These are phyloP conservation scores for Aspergillus ustus DNA, from an alignment of 2,329 filamentous ascomycete species.

Conservation along the genomic window DNA sequence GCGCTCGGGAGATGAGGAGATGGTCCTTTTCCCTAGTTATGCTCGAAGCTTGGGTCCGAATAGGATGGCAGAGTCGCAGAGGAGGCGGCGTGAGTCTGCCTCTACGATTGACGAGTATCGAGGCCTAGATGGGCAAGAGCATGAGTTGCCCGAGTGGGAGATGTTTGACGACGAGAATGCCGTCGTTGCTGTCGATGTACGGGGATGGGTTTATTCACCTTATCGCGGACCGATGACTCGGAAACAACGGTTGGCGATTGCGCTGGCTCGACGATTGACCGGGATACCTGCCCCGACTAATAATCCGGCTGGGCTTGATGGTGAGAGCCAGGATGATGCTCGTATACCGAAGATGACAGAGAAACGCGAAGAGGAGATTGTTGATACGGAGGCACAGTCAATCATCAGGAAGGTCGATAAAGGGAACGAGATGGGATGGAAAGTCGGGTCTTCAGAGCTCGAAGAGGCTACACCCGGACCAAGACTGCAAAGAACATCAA, in stretches of 20 bases:
- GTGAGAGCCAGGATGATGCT: slow-evolving; percentile 7
- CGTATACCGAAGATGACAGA: slow-evolving; percentile 40
- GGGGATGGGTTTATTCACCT: slow-evolving; percentile 92
- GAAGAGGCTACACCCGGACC: slow-evolving; percentile 31
- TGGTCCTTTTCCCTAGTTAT: slow-evolving; percentile 95
- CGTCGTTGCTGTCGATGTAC: slow-evolving; percentile 89
- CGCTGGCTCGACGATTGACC: slow-evolving; percentile 83
- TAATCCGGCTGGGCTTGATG: slow-evolving; percentile 34
- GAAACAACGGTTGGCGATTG: slow-evolving; percentile 84
- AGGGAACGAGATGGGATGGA: slow-evolving; percentile 71
- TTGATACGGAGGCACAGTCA: slow-evolving; percentile 74
- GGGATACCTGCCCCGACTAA: slow-evolving; percentile 74
- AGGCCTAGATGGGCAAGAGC: slow-evolving; percentile 57
- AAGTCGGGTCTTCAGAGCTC: slow-evolving; percentile 59
- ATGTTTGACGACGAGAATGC: slow-evolving; percentile 80
- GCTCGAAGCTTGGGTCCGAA: slow-evolving; percentile 71
- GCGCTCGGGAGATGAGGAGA: slow-evolving; percentile 80
- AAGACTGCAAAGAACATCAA: slow-evolving; percentile 49
- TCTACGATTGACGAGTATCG: slow-evolving; percentile 46
- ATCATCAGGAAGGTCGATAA: slow-evolving; percentile 74
- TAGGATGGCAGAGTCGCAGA: slow-evolving; percentile 38
- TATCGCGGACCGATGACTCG: slow-evolving; percentile 82
- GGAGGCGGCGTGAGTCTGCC: slow-evolving; percentile 34
- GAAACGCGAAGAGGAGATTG: slow-evolving; percentile 65
- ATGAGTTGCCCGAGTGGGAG: slow-evolving; percentile 79